A percentile compares a stretch with the other conserved stretches of the same genome.
Conservation (phyloP, 2,329 filamentous ascomycete genomes). For the Amauroascus niger region DNA sequence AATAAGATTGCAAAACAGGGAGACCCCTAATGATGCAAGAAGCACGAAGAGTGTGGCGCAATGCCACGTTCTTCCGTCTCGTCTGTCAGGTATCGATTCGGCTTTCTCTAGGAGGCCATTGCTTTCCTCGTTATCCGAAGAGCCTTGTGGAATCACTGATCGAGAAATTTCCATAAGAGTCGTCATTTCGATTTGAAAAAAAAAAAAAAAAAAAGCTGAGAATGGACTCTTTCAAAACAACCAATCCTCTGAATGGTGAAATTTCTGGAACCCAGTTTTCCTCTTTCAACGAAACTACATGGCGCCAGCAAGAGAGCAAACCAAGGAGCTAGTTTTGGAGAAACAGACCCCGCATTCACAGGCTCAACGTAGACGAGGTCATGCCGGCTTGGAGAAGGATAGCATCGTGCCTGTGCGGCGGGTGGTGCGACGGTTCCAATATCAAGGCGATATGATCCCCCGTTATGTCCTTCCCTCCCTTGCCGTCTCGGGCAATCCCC, state of each 20-base stretch:
- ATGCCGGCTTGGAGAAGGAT: no score
- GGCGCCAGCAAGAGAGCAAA: no score
- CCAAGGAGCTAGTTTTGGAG: no score
- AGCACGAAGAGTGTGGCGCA: background rate
- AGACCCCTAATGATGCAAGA: conserved; percentile 9
- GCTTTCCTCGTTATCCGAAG: background rate
- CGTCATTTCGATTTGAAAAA: background rate
- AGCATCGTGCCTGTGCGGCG: background rate
- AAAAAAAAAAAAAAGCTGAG: background rate
- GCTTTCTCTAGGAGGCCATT: background rate
- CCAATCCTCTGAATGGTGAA: no score
- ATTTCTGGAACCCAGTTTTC: no score
- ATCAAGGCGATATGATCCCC: background rate
- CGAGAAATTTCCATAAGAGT: background rate
- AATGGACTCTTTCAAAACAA: no score
- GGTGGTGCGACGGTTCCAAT: background rate
- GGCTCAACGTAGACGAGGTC: no score
- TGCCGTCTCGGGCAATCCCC: no score
- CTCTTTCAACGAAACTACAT: no score
- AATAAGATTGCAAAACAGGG: conserved; percentile 16
- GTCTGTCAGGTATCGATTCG: background rate
- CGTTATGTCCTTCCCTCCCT: background rate
- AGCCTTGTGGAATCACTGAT: background rate
- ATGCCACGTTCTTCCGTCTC: background rate
- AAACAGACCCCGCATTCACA: no score